A percentile compares a stretch with the other conserved stretches of the same genome.
Conservation (phyloP, 495 filamentous ascomycete genomes). For the Penicillium bialowiezense region DNA sequence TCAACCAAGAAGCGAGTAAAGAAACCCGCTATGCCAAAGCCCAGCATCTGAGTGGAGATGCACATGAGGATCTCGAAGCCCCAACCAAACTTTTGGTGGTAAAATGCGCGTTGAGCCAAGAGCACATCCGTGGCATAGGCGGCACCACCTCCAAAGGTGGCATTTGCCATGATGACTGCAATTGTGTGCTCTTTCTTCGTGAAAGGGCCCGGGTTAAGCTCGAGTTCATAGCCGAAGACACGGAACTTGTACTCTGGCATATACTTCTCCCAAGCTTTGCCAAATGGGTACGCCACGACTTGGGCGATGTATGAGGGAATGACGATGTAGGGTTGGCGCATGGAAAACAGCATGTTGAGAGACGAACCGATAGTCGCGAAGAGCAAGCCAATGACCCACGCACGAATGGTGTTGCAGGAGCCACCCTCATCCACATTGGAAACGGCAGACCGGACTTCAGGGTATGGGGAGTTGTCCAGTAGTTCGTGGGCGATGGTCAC, state of each 20-base stretch:
- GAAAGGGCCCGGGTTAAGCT: constrained; percentile 68
- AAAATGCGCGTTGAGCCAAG: constrained; percentile 63
- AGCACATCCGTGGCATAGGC: constrained; percentile 69
- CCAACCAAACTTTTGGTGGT: constrained; percentile 64
- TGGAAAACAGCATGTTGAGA: constrained; percentile 68
- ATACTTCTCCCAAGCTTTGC: constrained; percentile 51
- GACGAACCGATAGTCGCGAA: constrained; percentile 64
- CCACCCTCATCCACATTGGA: constrained; percentile 61
- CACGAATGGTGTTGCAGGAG: constrained; percentile 65
- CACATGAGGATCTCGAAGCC: constrained; percentile 65
- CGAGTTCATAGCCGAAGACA: constrained; percentile 54
- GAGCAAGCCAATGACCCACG: constrained; percentile 68
- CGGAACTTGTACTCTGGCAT: constrained; percentile 52
- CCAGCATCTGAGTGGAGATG: constrained; percentile 68
- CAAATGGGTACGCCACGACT: constrained; percentile 67
- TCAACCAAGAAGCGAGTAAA: constrained; percentile 60
- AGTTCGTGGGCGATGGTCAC: constrained; percentile 55
- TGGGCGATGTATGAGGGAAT: constrained; percentile 67
- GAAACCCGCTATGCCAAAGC: constrained; percentile 71
- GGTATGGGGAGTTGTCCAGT: constrained; percentile 67
- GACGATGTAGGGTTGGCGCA: constrained; percentile 63
- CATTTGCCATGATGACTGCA: constrained; percentile 67
- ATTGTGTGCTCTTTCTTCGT: constrained; percentile 76
- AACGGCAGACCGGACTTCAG: constrained; percentile 52
- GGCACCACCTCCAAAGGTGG: constrained; percentile 48